Evolutionary conservation across 202 grass and related monocot species (phyloP), one percentile per base, ranked within the genome.

Genomic region (Hordeum pubiflorum): DNA sequence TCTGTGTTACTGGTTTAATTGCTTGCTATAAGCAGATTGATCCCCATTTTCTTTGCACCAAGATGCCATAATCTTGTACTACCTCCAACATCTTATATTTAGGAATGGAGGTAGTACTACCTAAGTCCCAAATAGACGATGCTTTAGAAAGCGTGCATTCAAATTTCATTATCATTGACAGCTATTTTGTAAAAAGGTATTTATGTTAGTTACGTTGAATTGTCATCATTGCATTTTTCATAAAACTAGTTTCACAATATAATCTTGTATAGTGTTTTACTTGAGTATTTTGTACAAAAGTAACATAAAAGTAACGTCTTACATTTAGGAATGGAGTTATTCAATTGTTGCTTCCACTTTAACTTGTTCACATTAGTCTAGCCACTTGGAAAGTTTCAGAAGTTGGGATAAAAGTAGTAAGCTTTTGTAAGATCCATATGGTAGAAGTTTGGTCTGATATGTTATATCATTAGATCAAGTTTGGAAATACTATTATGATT

Each of bases 341-440:
- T 38, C 18, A 21, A 62, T 31, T 54, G 12, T n/a, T 79, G 65
- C 69, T 67, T 59, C 13, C 50, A 38, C 3, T 44, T 5, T 43
- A 39, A 39, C 33, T 10, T 26, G 54, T 59, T 59, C 9, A 3
- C 23, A 26, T 17, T 46, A 5, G 6, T 41, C 57, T 63, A 26
- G 50, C 14, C 57, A 17, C 20, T 10, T 74, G 58, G 23, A 26
- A 66, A 85, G 43, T 41, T 85, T 79, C 17, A 79, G 63, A 48
- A 43, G 21, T 73, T 61, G n/a, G 44, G 31, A 65, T 23, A 65
- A 39, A 22, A 65, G 10, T 64, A 57, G 15, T 57, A 62, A 10
- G 8, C 9, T 24, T 54, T 79, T 70, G 15, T 84, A 52, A 54
- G 37, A 62, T 72, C 21, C 11, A 34, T 65, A 63, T 31, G 24